A percentile compares a stretch with the other conserved stretches of the same genome.
These are phyloP conservation scores for Hemileccinum impolitum DNA, from an alignment of 768 basidiomycete genomes.

Conservation along the genomic window DNA sequence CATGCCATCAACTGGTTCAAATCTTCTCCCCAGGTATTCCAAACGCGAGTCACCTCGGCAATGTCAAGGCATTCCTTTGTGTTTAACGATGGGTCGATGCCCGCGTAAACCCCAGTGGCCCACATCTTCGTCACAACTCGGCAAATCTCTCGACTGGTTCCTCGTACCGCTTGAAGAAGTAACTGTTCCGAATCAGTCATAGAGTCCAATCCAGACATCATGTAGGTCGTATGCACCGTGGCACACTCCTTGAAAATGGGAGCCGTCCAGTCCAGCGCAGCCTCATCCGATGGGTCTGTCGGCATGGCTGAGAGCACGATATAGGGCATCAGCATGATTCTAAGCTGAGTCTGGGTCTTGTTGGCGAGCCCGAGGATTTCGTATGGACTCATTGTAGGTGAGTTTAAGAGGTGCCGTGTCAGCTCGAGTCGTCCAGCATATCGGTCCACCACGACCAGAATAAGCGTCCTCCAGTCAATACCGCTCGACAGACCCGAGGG, in stretches of 20 bases:
- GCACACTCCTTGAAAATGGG: slow-evolving; percentile 1
- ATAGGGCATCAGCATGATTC: slow-evolving; percentile 21
- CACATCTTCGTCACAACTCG: slow-evolving; percentile 25
- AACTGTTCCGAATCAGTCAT: not conserved
- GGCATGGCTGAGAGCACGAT: not conserved
- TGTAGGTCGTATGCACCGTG: not conserved
- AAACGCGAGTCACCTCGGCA: slow-evolving; percentile 1
- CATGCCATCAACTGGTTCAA: slow-evolving; percentile 38
- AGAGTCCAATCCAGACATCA: not conserved
- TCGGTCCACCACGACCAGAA: slow-evolving; percentile 35
- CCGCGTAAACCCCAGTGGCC: slow-evolving; percentile 30
- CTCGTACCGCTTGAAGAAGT: slow-evolving; percentile 24
- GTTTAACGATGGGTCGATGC: not conserved
- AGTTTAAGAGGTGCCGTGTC: slow-evolving; percentile 33
- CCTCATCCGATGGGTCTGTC: not conserved
- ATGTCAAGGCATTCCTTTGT: not conserved
- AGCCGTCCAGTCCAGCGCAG: slow-evolving; percentile 10
- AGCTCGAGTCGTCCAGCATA: slow-evolving; percentile 10
- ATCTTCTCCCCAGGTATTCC: slow-evolving; percentile 31
- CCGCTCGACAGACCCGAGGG: slow-evolving; percentile 20
- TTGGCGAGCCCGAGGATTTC: not conserved
- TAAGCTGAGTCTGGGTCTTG: slow-evolving; percentile 13
- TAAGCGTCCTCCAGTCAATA: slow-evolving; percentile 41
- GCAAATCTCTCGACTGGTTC: slow-evolving; percentile 41
- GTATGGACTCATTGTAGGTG: slow-evolving; percentile 7